These are phyloP conservation scores for Rhodomyrtus psidioides DNA, from an alignment of 441 rosid species.

Conservation along the genomic window DNA sequence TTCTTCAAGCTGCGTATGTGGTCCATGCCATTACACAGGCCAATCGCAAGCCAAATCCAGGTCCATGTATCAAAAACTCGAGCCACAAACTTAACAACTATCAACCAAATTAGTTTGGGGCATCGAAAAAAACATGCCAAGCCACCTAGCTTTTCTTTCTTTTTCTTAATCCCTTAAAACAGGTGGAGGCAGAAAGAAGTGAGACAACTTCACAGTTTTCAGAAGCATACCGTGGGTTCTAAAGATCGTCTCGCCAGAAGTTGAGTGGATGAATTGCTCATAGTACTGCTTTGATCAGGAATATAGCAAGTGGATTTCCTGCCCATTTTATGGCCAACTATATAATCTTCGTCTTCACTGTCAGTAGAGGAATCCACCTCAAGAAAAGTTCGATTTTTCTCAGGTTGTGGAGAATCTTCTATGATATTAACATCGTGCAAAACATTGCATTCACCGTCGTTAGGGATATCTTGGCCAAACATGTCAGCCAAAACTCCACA, in stretches of 20 bases:
- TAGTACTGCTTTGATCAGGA: not conserved
- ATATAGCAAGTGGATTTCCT: slow-evolving; percentile 7
- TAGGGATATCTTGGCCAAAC: slow-evolving; percentile 29
- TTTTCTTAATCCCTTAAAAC: not conserved
- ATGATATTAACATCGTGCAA: slow-evolving; percentile 14
- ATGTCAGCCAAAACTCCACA: slow-evolving; percentile 60
- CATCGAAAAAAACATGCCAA: not conserved
- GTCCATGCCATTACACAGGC: not conserved
- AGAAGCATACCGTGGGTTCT: slow-evolving; percentile 35
- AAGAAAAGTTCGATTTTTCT: slow-evolving; percentile 26
- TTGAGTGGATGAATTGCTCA: not conserved
- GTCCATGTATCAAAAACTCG: not conserved
- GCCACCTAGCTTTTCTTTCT: not conserved
- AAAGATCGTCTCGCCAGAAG: slow-evolving; percentile 16
- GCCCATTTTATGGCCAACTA: slow-evolving; percentile 7
- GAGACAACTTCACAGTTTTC: not conserved
- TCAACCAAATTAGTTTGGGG: not conserved
- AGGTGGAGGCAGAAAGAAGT: not conserved
- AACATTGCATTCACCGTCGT: slow-evolving; percentile 3
- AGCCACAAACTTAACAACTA: not conserved
- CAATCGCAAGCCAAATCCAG: not conserved
- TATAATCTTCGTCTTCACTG: slow-evolving; percentile 21
- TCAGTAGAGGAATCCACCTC: slow-evolving; percentile 61
- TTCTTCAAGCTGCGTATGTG: not conserved
- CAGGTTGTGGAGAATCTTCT: slow-evolving; percentile 49